phyloP scores from a whole-genome alignment of 768 basidiomycete genomes.

The Hericium erinaceus region DNA sequence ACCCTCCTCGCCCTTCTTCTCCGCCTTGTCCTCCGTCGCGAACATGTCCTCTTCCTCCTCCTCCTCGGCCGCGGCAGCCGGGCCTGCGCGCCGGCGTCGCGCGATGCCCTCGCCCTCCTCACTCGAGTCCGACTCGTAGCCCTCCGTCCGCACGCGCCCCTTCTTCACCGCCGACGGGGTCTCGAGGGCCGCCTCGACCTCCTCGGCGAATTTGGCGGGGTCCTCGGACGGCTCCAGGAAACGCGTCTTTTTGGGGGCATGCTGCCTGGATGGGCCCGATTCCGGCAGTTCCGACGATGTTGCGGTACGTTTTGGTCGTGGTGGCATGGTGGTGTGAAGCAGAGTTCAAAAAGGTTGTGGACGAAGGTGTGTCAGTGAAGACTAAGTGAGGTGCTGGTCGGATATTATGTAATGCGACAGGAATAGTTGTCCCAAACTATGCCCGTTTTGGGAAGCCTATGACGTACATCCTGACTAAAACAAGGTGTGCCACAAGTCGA shows the following conservation, averaged over 20 bases:
- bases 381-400: no score
- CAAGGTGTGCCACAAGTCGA: no score
- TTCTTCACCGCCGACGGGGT: conserved; percentile 50
- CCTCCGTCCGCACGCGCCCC: conserved; percentile 72
- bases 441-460: no score
- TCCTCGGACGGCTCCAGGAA: conserved; percentile 72
- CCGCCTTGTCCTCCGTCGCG: conserved; percentile 62
- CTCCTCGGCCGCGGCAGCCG: conserved; percentile 36
- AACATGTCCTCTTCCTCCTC: conserved; percentile 71
- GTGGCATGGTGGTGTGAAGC: conserved; percentile 11
- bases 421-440: no score
- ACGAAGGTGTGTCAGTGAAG: background rate
- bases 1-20: conserved; percentile 35
- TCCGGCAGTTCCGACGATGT: background rate
- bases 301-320: conserved; percentile 16
- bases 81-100: conserved; percentile 48
- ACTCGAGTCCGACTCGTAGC: conserved; percentile 91
- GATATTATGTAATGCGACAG: no score
- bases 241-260: conserved; percentile 59
- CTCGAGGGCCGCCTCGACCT: conserved; percentile 71
- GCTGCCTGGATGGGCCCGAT: conserved; percentile 13
- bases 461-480: no score
- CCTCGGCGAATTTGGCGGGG: conserved; percentile 64
- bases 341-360: background rate
- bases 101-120: conserved; percentile 96